Evolutionary conservation across 2,329 filamentous ascomycete species (phyloP).

Genomic region (Hypoxylon sp.): DNA sequence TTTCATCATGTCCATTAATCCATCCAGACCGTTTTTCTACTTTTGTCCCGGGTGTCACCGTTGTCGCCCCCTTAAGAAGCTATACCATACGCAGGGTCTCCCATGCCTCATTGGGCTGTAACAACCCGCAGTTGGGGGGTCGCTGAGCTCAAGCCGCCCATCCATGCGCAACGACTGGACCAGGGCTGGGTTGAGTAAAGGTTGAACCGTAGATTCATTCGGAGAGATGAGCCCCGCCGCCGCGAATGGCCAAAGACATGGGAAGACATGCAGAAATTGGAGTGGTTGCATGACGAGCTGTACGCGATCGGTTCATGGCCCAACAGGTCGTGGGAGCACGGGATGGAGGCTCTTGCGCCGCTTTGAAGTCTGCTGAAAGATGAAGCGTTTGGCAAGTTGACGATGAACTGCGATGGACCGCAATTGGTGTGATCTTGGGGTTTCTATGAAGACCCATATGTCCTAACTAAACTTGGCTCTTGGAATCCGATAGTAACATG

Average conservation of each 20-base stretch:
- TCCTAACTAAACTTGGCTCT: too few species aligned
- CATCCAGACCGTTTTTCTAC: not conserved
- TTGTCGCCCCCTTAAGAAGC: constrained; percentile 1
- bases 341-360: constrained; percentile 1
- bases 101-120: not conserved
- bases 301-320: not conserved
- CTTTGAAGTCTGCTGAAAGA: constrained; percentile 1
- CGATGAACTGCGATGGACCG: constrained; percentile 3
- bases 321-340: not conserved
- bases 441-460: too few species aligned
- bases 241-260: not conserved
- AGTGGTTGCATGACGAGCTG: constrained; percentile 5
- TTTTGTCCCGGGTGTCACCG: not conserved
- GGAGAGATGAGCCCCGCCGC: not conserved
- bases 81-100: constrained; percentile 1
- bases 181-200: not conserved
- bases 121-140: not conserved
- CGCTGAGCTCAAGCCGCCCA: not conserved
- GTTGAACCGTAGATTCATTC: not conserved
- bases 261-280: constrained; percentile 2
- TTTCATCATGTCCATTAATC: not conserved
- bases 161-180: not conserved
- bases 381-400: constrained; percentile 4
- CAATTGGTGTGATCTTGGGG: not conserved
- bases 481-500: too few species aligned